Base-by-base conservation (phyloP, 345 rosid genomes). In the Citrus reticulata region DNA sequence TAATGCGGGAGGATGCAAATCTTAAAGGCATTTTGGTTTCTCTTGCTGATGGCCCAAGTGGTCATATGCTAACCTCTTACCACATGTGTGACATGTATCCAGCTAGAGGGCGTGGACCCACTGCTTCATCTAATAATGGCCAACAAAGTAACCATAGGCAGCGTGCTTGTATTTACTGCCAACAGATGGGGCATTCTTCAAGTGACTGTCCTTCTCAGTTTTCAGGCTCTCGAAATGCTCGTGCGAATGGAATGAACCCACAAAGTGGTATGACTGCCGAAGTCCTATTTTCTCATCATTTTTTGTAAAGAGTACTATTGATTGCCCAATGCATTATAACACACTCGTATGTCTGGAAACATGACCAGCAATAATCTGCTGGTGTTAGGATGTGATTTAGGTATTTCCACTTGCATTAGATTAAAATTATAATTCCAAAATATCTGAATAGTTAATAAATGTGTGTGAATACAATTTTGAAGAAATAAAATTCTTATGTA, bases 151-250 rank as follows among this genome's bases (percentile, higher is more conserved):
- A 81, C 78, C 70, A 54, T 51, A 87, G 95, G 83, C 89, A 84
- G 74, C 82, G 64, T 76, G 76, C 80, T 74, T 95, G 99, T 86
- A 72, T 79, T 46, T 88, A 89, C 80, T 95, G 99, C 84, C 90
- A 88, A 79, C 98, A 92, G 81, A 80, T 81, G 70, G 95, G 99
- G 59, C 99, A 95, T 89, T 76, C 88, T 80, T 89, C 95, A 64
- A 80, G 79, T 66, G 85, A 86, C 79, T 95, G 98, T 77, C 99
- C 95, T 71, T 88, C 93, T 25, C 91, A 83, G 63, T 49, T 19
- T 54, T 80, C 93, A 67, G 86, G 89, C 79, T 57, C 88, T 58
- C 88, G 82, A 75, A 85, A 74, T 81, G 79, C 86, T 88, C 86
- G 80, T 70, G 42, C 91, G 73, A 79, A 30, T 54, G 86, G 86